A percentile compares a stretch with the other conserved stretches of the same genome.
Evolutionary conservation across 306 rosid genomes (phyloP).

Genomic region (Carpinus viminea): DNA sequence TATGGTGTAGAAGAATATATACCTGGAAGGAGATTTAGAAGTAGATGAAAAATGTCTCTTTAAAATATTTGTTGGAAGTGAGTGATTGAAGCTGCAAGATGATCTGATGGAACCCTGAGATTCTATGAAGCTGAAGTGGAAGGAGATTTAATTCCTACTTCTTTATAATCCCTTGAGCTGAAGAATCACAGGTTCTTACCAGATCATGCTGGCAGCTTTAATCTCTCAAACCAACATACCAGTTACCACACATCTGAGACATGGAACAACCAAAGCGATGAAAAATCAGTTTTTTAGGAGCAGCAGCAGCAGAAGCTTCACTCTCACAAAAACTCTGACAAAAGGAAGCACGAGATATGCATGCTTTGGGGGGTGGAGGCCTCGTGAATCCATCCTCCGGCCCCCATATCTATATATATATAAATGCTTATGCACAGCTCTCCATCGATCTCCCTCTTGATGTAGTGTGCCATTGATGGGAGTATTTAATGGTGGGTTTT

Average conservation of each 20-base stretch:
- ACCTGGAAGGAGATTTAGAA: too few relatives aligned
- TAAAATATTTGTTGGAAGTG: conserved; percentile 55
- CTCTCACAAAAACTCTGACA: conserved; percentile 6
- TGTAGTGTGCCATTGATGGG: conserved; percentile 36
- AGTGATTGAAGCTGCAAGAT: conserved; percentile 97
- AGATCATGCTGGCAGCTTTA: conserved; percentile 99
- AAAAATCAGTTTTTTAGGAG: conserved; percentile 15
- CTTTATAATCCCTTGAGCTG: not conserved
- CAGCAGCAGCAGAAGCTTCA: not conserved
- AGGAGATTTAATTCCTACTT: not conserved
- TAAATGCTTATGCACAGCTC: conserved; percentile 31
- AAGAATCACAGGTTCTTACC: conserved; percentile 39
- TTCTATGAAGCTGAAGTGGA: conserved; percentile 6
- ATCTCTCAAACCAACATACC: conserved; percentile 85
- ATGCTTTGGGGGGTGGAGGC: conserved; percentile 24
- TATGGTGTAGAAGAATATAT: too few relatives aligned
- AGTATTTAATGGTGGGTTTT: conserved; percentile 47
- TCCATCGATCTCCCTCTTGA: not conserved
- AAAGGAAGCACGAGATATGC: conserved; percentile 29
- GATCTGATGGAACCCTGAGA: conserved; percentile 61
- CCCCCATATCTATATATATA: conserved; percentile 4
- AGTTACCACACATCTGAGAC: conserved; percentile 21
- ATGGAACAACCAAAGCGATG: not conserved
- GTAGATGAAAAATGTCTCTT: not conserved
- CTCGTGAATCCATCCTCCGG: conserved; percentile 35